Evolutionary conservation across 768 basidiomycete genomes (phyloP), one percentile per base, ranked within the genome.

Genomic region (Chiua virens): DNA sequence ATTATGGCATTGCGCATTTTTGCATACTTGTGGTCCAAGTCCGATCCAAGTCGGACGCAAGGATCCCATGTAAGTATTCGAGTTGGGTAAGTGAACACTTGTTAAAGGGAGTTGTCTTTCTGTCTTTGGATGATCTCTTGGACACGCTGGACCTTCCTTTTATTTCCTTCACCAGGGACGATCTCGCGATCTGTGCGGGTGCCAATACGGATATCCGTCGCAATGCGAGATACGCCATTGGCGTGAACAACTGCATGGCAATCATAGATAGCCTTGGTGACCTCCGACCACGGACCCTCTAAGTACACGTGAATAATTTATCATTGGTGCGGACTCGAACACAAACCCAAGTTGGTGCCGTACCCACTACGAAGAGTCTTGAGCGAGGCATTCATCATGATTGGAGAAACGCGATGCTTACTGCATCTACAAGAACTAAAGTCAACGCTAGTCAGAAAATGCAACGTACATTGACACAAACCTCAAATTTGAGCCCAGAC

Each of bases 161-260:
- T 82, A 57, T 97, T 97, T 8, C 87, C 92, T 39, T 80, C 74
- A 6, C 86, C 87, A 1, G 78, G 75, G 5, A 71, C 68, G 17
- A 86, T 77, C 35, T 79, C 73, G 53, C 85, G 80, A 69, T 95
- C 83, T 21, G 80, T 78, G 41, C 95, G 83, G 1, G 96, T 98
- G 38, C 96, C 96, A 47, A 98, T 95, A 23, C 96, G 86, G 53
- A 98, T 89, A 71, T 98, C 95, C 13, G 95, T 96, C 11, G 90
- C 90, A 47, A 94, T 79, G 45, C 87, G 82, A 15, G 83, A 82
- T 0, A 81, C 79, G 21, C 89, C 90, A 65, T 80, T 78, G 1
- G 79, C 82, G 56, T 95, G 92, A 6, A 94, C 87, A 2, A 90
- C 92, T 22, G 79, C 79, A 64, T 98, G 96, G 65, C 93, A 97